Conservation (phyloP, 768 basidiomycete genomes). For the Tulasnella sp. region DNA sequence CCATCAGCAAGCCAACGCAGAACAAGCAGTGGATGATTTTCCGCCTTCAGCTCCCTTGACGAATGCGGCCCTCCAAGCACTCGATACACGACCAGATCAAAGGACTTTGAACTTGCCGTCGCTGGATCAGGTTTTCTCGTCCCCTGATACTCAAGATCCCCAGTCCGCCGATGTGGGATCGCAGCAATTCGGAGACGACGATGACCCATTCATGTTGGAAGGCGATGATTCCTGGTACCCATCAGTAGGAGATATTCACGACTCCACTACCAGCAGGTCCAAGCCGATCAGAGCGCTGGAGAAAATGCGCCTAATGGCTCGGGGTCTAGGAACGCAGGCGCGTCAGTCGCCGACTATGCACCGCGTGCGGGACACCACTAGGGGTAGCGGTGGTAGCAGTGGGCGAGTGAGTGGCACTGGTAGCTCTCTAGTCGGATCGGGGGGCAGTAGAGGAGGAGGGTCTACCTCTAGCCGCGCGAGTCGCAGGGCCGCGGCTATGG, state of each 20-base stretch:
- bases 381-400: conserved; percentile 2
- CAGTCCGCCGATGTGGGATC: neutral
- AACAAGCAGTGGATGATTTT: neutral
- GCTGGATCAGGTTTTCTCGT: neutral
- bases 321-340: conserved; percentile 28
- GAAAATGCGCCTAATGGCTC: conserved; percentile 36
- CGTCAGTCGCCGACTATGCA: conserved; percentile 16
- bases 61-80: conserved; percentile 11
- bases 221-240: conserved; percentile 34
- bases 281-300: conserved; percentile 62
- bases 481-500: conserved; percentile 4
- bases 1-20: neutral
- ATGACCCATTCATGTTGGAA: neutral
- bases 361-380: neutral
- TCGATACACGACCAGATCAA: neutral
- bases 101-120: neutral
- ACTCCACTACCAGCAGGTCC: conserved; percentile 55
- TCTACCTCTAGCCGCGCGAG: conserved; percentile 1
- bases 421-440: neutral
- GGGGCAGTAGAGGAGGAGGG: neutral
- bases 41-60: conserved; percentile 11
- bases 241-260: conserved; percentile 47
- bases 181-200: neutral
- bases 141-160: neutral
- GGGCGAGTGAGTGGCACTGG: neutral